A percentile compares a stretch with the other conserved stretches of the same genome.
Conservation (phyloP, 768 basidiomycete species). For the Cyclocybe cylindracea region DNA sequence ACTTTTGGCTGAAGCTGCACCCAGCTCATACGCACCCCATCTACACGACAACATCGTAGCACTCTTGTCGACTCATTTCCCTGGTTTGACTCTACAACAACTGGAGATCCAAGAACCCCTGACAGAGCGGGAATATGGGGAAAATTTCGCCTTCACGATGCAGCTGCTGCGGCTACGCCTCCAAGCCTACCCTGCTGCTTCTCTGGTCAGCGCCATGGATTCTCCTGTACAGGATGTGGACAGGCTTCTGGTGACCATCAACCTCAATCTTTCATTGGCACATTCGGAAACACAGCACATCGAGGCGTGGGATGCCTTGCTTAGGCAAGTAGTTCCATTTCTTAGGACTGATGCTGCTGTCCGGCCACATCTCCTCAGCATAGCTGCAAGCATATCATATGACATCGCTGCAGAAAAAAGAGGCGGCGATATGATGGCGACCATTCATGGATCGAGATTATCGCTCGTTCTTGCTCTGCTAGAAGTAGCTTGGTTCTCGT, state of each 20-base stretch:
- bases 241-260: slow-evolving; percentile 68
- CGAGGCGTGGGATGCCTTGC: slow-evolving; percentile 75
- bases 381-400: slow-evolving; percentile 65
- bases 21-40: slow-evolving; percentile 70
- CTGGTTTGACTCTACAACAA: slow-evolving; percentile 63
- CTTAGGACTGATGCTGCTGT: slow-evolving; percentile 61
- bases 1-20: slow-evolving; percentile 65
- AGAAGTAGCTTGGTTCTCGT: slow-evolving; percentile 79
- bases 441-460: slow-evolving; percentile 76
- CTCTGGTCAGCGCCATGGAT: slow-evolving; percentile 35
- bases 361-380: slow-evolving; percentile 53
- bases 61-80: slow-evolving; percentile 51
- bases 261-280: slow-evolving; percentile 84
- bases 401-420: slow-evolving; percentile 69
- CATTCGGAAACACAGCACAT: slow-evolving; percentile 76
- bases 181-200: slow-evolving; percentile 42
- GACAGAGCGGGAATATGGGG: slow-evolving; percentile 76
- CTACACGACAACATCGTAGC: slow-evolving; percentile 65
- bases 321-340: slow-evolving; percentile 64
- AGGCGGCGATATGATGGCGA: slow-evolving; percentile 82
- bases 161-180: slow-evolving; percentile 61
- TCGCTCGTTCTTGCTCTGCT: slow-evolving; percentile 73
- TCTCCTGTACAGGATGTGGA: slow-evolving; percentile 51
- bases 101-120: slow-evolving; percentile 63
- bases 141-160: slow-evolving; percentile 74